Evolutionary conservation across 2,329 filamentous ascomycete genomes (phyloP), one percentile per base, ranked within the genome.

Genomic region (Pseudophaeomoniella oleicola): DNA sequence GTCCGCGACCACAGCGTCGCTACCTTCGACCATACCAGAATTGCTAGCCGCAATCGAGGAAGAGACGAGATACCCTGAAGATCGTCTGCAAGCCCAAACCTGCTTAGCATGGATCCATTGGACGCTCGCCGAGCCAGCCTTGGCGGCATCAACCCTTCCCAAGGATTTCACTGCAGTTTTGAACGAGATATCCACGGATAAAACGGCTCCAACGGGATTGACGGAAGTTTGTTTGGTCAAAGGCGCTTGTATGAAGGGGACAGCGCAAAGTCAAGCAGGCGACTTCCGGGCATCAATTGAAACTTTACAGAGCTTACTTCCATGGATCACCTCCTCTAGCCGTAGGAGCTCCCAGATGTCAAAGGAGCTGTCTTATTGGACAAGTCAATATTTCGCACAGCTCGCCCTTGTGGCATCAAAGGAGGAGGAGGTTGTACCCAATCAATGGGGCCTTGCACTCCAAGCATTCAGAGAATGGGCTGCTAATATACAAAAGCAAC

Each of bases 71-170:
- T 53, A 60, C 9, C 55, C 52, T n/a, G 64, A 74, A 49, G 75
- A 78, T 50, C 56, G 63, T 6, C 69, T 88, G 46, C 85, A 94
- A 57, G 87, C 85, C 19, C 78, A 75, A 42, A 77, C 90, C 36
- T 90, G 84, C 55, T 57, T 88, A 32, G 86, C 78, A 37, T 92
- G 86, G 81, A 66, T 94, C 48, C 76, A 92, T 51, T 93, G 82
- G 75, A 72, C 76, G 5, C 58, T 80, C 37, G 76, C 74, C 19
- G 80, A 92, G 46, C 81, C 81, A 44, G 64, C 62, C 1, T 55
- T 73, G 30, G 78, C 79, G 27, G 58, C 72, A 30, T 60, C 62
- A 22, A 70, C 65, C 39, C 62, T 93, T 11, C 82, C 83, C 3
- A 66, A 65, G 39, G 71, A 74, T 44, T 65, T 83, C 35, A 68